Base-by-base conservation (phyloP, 2,329 filamentous ascomycete species). In the Fusarium decemcellulare region DNA sequence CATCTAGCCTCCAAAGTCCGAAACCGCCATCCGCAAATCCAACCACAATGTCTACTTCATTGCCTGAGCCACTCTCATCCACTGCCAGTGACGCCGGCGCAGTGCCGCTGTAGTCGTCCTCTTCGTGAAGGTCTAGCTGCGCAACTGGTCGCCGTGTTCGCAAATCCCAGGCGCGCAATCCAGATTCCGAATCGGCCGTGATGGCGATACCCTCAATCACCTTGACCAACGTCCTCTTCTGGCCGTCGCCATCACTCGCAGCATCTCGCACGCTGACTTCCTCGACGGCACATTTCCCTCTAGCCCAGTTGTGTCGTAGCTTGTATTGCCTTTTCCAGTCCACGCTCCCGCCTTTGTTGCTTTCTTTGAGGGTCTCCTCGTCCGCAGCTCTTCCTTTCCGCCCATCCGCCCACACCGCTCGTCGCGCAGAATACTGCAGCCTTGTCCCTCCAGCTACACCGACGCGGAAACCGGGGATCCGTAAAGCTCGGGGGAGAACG, bases 241-340 rank as follows among this genome's bases (percentile, higher is more conserved):
- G 67, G n/a, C 59, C 65, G 42, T 50, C 65, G n/a, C 16, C 61
- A 48, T 34, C 75, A 60, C 67, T 82, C 56, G 85, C 82, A 10
- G 63, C 55, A 40, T 76, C 74, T 40, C 74, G 73, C 27, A 94
- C 86, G 46, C 90, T 85, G 32, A 98, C 88, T 78, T 97, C 93
- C 37, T 92, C 90, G 12, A 97, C 89, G 39, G 89, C 91, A 74
- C 94, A 97, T 71, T 88, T 90, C 1, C 95, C 96, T 66, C 87
- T 89, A 2, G 92, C 88, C 96, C 96, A 98, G 81, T 98, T 98
- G 77, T 97, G 92, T 47, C 93, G 88, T 52, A 98, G 84, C 74
- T 92, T 93, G 80, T 97, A 98, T 74, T 96, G 92, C 65, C 88
- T 87, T 82, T 97, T 97, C 95, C 95, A 98, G 76, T 96, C 89